These are phyloP conservation scores for Tympanopsis confertula DNA, from an alignment of 2,329 filamentous ascomycete genomes.

Conservation along the genomic window DNA sequence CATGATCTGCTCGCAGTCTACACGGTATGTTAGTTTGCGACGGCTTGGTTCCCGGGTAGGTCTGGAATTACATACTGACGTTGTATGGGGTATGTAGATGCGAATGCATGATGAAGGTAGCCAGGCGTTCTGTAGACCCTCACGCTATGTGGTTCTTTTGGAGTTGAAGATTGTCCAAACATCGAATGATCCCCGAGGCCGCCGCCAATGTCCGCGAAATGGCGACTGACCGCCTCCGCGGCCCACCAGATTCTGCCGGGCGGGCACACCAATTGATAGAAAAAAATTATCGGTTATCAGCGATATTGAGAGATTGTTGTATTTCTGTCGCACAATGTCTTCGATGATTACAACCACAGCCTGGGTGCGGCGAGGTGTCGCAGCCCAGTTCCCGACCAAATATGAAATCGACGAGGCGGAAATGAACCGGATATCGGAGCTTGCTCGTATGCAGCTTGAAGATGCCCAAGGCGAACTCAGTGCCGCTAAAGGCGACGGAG, in stretches of 20 bases:
- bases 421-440: constrained; percentile 62
- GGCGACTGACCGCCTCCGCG: no score
- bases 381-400: constrained; percentile 64
- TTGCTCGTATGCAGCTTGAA: constrained; percentile 67
- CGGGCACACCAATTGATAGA: not conserved
- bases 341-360: constrained; percentile 69
- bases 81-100: constrained; percentile 1
- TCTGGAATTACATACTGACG: not conserved
- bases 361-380: constrained; percentile 68
- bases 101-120: not conserved
- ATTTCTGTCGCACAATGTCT: constrained; percentile 26
- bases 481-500: constrained; percentile 26
- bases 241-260: constrained; percentile 1
- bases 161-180: no score
- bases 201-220: no score
- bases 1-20: constrained; percentile 61
- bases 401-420: constrained; percentile 68
- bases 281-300: no score
- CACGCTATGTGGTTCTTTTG: no score
- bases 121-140: no score
- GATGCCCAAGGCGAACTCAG: constrained; percentile 50
- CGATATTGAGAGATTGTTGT: no score
- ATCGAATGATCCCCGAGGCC: no score
- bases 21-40: constrained; percentile 1
- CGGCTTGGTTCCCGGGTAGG: not conserved